Conservation (phyloP, 1,139 yeast species). For the Candida buenavistaensis region DNA sequence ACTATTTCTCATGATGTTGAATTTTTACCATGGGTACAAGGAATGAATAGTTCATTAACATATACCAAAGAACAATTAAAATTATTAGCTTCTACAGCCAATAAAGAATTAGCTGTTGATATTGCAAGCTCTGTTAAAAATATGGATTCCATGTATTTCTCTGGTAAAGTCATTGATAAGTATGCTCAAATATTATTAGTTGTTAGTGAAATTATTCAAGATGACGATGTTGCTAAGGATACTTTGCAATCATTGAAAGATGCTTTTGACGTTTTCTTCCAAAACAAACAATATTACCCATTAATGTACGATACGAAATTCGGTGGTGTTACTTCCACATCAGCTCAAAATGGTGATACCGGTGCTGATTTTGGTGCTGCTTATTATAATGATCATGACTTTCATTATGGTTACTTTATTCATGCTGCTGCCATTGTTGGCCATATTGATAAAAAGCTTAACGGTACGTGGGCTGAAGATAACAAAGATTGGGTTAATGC, state of each 20-base stretch:
- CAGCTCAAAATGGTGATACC: constrained; percentile 49
- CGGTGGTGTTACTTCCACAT: constrained; percentile 69
- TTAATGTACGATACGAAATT: constrained; percentile 68
- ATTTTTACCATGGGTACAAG: constrained; percentile 61
- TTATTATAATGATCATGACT: constrained; percentile 77
- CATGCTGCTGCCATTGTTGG: constrained; percentile 81
- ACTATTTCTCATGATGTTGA: constrained; percentile 47
- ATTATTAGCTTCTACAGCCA: constrained; percentile 55
- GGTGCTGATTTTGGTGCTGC: constrained; percentile 56
- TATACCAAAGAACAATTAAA: constrained; percentile 54
- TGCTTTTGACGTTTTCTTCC: constrained; percentile 51
- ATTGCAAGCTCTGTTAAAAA: constrained; percentile 49
- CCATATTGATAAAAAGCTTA: constrained; percentile 54
- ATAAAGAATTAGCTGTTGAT: constrained; percentile 57
- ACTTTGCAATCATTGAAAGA: constrained; percentile 51
- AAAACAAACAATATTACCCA: constrained; percentile 56
- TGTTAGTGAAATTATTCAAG: constrained; percentile 58
- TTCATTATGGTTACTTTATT: constrained; percentile 76
- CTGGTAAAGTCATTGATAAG: constrained; percentile 75
- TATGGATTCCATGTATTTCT: constrained; percentile 56
- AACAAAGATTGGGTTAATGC: constrained; percentile 43
- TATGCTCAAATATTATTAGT: constrained; percentile 71
- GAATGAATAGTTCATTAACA: constrained; percentile 28
- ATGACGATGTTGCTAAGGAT: constrained; percentile 47
- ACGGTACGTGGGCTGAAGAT: constrained; percentile 57